Percentiles rank a stretch among this genome's conserved stretches.
Evolutionary conservation across 352 stramenopile genomes (phyloP).

Genomic region (Plasmopara halstedii): DNA sequence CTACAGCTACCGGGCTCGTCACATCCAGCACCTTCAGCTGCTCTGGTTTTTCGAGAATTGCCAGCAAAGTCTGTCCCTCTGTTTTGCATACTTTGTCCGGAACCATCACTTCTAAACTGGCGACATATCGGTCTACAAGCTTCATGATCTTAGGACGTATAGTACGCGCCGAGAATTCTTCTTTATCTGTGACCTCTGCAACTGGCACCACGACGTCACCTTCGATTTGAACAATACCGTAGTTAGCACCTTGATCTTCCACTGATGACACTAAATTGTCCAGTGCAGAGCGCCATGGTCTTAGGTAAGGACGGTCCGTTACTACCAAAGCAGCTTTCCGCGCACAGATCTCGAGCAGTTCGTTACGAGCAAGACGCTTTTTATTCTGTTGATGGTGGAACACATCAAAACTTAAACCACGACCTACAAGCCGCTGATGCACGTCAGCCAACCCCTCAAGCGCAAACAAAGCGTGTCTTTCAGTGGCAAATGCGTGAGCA

Average conservation of each 20-base stretch:
- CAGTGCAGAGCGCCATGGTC: conserved; percentile 38
- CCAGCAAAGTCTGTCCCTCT: conserved; percentile 18
- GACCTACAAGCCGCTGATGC: conserved; percentile 28
- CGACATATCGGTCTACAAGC: conserved; percentile 84
- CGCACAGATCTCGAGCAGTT: conserved; percentile 40
- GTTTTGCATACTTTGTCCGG: conserved; percentile 26
- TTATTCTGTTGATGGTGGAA: conserved; percentile 32
- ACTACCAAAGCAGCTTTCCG: conserved; percentile 55
- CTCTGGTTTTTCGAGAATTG: conserved; percentile 6
- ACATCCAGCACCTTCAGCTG: conserved; percentile 38
- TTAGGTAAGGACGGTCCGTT: conserved; percentile 71
- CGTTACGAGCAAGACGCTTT: conserved; percentile 16
- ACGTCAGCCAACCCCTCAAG: conserved; percentile 58
- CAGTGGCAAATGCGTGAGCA: conserved; percentile 52
- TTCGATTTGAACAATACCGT: conserved; percentile 91
- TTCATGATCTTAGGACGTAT: conserved; percentile 95
- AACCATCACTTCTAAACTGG: conserved; percentile 32
- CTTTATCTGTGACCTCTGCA: conserved; percentile 88
- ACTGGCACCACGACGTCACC: conserved; percentile 96
- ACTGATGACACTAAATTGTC: conserved; percentile 29
- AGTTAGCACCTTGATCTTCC: conserved; percentile 18
- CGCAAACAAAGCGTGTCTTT: conserved; percentile 67
- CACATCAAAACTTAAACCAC: conserved; percentile 55
- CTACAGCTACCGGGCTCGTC: conserved; percentile 21
- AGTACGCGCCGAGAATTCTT: conserved; percentile 97